Evolutionary conservation across 2,329 filamentous ascomycete species (phyloP).

Genomic region (Colletotrichum lentis): DNA sequence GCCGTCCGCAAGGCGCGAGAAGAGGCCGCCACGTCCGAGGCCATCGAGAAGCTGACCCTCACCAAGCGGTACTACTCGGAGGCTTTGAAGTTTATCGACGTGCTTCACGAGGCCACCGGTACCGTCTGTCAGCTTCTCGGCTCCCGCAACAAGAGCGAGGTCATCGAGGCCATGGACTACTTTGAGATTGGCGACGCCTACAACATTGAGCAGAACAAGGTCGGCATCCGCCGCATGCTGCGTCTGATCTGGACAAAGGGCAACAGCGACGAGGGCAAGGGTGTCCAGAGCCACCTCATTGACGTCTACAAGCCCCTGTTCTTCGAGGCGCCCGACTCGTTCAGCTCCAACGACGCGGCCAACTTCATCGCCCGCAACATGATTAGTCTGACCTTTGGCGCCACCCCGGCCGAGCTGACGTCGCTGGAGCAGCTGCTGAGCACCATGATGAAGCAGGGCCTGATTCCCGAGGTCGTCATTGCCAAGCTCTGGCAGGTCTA

Average conservation of each 20-base stretch:
- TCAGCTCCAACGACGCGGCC: constrained; percentile 86
- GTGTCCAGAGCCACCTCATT: constrained; percentile 94
- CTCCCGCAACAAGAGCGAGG: constrained; percentile 96
- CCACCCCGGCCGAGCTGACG: constrained; percentile 92
- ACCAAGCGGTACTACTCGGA: constrained; percentile 93
- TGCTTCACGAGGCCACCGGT: constrained; percentile 82
- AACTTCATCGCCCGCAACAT: constrained; percentile 98
- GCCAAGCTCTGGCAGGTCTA: constrained; percentile 98
- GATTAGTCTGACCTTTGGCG: constrained; percentile 97
- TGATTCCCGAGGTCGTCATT: constrained; percentile 85
- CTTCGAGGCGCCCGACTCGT: constrained; percentile 91
- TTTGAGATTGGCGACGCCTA: constrained; percentile 96
- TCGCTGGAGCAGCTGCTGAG: constrained; percentile 93
- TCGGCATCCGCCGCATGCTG: constrained; percentile 93
- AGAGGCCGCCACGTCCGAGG: constrained; percentile 87
- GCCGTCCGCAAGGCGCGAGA: constrained; percentile 82
- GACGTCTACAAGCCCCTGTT: constrained; percentile 96
- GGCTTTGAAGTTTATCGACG: constrained; percentile 91
- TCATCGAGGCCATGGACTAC: constrained; percentile 99
- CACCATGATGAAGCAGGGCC: constrained; percentile 95
- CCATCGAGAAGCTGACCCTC: constrained; percentile 85
- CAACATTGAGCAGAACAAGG: constrained; percentile 91
- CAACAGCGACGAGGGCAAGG: constrained; percentile 98
- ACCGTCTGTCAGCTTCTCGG: constrained; percentile 87
- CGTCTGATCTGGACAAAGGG: constrained; percentile 99